Conservation (phyloP, 331 rosid genomes). For the Dryas integrifolia region DNA sequence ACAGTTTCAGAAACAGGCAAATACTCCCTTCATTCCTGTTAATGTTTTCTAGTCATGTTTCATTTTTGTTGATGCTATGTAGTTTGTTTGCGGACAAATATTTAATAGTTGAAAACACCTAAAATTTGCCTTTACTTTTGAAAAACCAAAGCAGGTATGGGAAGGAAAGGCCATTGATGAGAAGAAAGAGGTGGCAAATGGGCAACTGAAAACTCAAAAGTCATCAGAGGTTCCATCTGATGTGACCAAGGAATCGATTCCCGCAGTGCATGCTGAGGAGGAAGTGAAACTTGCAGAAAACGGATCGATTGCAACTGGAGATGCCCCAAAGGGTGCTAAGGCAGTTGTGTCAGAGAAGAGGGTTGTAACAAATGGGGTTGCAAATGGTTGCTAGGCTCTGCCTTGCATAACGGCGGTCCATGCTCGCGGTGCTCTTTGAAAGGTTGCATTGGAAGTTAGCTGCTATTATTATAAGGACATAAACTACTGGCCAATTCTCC, state of each 20-base stretch:
- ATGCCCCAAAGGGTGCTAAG: slow-evolving; percentile 75
- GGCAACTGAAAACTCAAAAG: slow-evolving; percentile 42
- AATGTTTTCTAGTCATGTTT: too few species aligned
- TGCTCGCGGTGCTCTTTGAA: slow-evolving; percentile 1
- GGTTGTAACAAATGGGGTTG: slow-evolving; percentile 55
- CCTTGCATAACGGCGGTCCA: slow-evolving; percentile 46
- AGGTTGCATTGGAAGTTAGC: slow-evolving; percentile 9
- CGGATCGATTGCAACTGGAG: slow-evolving; percentile 53
- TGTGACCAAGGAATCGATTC: slow-evolving; percentile 41
- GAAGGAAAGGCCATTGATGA: slow-evolving; percentile 72
- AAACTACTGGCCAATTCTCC: slow-evolving; percentile 21
- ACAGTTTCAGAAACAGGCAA: slow-evolving; percentile 75
- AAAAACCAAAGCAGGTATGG: slow-evolving; percentile 55
- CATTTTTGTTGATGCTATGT: background rate
- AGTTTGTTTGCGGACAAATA: background rate
- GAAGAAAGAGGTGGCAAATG: slow-evolving; percentile 52
- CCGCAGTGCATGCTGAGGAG: slow-evolving; percentile 25
- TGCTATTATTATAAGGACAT: slow-evolving; percentile 18
- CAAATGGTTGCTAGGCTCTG: slow-evolving; percentile 58
- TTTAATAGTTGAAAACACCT: background rate
- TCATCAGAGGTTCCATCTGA: slow-evolving; percentile 42
- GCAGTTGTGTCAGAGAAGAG: slow-evolving; percentile 56
- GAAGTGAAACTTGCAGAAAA: slow-evolving; percentile 44
- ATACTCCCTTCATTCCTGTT: background rate
- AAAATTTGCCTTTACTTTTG: background rate